phyloP scores from a whole-genome alignment of 768 basidiomycete species.

The Lactarius quietus region DNA sequence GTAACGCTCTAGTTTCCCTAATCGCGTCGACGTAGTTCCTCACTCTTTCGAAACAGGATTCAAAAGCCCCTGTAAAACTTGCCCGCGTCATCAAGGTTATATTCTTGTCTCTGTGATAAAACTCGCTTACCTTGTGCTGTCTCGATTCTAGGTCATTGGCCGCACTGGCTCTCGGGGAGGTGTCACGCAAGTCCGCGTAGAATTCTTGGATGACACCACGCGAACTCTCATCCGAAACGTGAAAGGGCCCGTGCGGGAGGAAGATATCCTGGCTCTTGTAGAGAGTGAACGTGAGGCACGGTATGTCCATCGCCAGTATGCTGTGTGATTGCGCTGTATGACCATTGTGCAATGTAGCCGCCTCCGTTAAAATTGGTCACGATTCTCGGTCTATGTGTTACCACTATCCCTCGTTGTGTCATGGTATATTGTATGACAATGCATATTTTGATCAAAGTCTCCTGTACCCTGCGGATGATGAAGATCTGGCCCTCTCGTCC shows the following conservation, averaged over 20 bases:
- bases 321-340: neutral
- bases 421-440: slow-evolving; percentile 26
- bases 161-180: slow-evolving; percentile 98
- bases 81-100: slow-evolving; percentile 94
- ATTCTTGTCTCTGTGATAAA: slow-evolving; percentile 4
- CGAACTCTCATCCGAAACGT: slow-evolving; percentile 99
- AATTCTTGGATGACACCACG: slow-evolving; percentile 96
- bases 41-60: slow-evolving; percentile 50
- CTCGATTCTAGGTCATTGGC: slow-evolving; percentile 74
- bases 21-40: slow-evolving; percentile 12
- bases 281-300: slow-evolving; percentile 99
- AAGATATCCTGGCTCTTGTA: slow-evolving; percentile 94
- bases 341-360: slow-evolving; percentile 28
- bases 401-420: slow-evolving; percentile 19
- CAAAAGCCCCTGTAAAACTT: slow-evolving; percentile 93
- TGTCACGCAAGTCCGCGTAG: slow-evolving; percentile 98
- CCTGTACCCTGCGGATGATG: neutral
- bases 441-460: slow-evolving; percentile 10
- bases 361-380: slow-evolving; percentile 31
- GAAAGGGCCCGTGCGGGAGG: slow-evolving; percentile 93
- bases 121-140: slow-evolving; percentile 19
- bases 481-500: neutral
- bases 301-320: slow-evolving; percentile 48
- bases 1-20: slow-evolving; percentile 22
- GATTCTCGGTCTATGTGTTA: slow-evolving; percentile 1